Evolutionary conservation across 2,329 filamentous ascomycete genomes (phyloP).

Genomic region (Stemphylium beticola): DNA sequence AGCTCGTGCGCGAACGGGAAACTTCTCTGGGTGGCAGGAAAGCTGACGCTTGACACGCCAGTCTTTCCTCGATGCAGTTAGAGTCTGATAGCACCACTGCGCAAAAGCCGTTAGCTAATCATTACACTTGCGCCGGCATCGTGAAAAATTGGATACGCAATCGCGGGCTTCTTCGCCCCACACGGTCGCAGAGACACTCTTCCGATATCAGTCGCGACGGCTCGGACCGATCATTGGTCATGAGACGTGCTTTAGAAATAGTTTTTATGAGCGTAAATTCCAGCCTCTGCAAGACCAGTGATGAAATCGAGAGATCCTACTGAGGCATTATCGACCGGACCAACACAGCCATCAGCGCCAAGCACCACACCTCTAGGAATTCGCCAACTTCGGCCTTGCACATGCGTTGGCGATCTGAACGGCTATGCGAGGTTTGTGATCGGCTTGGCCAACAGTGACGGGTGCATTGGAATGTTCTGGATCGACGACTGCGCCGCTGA

Average conservation of each 20-base stretch:
- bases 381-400: neutral
- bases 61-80: neutral
- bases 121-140: neutral
- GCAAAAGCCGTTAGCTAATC: neutral
- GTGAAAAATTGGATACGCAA: neutral
- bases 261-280: too few relatives aligned
- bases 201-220: neutral
- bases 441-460: conserved; percentile 7
- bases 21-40: conserved; percentile 1
- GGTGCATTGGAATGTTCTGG: conserved; percentile 4
- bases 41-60: neutral
- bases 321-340: too few relatives aligned
- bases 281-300: too few relatives aligned
- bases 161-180: neutral
- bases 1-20: conserved; percentile 6
- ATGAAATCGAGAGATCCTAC: too few relatives aligned
- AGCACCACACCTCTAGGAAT: conserved; percentile 1
- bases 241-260: neutral
- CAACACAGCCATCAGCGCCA: neutral
- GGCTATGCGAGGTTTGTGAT: neutral
- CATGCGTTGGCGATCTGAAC: neutral
- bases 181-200: neutral
- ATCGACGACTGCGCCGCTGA: neutral
- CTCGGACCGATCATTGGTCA: neutral
- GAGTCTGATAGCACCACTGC: neutral